Evolutionary conservation across 352 stramenopile genomes (phyloP), one percentile per base, ranked within the genome.

Genomic region (Phytopythium oedochilum): DNA sequence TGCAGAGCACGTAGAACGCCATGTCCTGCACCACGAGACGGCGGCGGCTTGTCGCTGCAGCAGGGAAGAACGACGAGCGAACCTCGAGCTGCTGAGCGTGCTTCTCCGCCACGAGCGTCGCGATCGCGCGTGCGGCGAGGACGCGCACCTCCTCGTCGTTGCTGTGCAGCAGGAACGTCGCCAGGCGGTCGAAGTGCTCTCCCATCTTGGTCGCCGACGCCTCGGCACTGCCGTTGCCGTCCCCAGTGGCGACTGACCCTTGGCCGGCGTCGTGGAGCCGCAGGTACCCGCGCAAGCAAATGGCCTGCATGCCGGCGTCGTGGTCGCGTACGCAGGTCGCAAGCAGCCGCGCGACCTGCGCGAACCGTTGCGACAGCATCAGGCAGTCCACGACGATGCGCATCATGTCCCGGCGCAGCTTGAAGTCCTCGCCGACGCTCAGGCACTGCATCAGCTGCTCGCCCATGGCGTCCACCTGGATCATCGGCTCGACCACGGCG

Each of bases 381-480:
- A 87, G 62, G 31, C 81, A 92, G 60, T 89, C 81, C 25, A 92
- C 57, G 42, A 88, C 81, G 53, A 92, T 87, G 25, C 63, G 61
- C 56, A 88, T 57, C 76, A 89, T 92, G 49, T 89, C 78, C 26
- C 70, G 71, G 18, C 81, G 75, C 34, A 92, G 73, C 62, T 87
- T 88, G 25, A 86, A 88, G 57, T 89, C 78, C 43, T 92, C 81
- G 3, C 72, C 62, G 2, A 87, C 75, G 62, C 76, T 92, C 57
- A 87, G 70, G 54, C 78, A 89, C 60, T 88, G 70, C 70, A 80
- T 83, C 39, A 92, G 72, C 65, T 92, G 81, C 66, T 89, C 78
- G 38, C 64, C 68, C 81, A 92, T 92, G 49, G 68, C 81, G 57
- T 92, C 76, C 46, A 87, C 70, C 36, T 89, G 78, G 62, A 92